Evolutionary conservation across 306 rosid species (phyloP), one percentile per base, ranked within the genome.

Genomic region (Quercus gilva): DNA sequence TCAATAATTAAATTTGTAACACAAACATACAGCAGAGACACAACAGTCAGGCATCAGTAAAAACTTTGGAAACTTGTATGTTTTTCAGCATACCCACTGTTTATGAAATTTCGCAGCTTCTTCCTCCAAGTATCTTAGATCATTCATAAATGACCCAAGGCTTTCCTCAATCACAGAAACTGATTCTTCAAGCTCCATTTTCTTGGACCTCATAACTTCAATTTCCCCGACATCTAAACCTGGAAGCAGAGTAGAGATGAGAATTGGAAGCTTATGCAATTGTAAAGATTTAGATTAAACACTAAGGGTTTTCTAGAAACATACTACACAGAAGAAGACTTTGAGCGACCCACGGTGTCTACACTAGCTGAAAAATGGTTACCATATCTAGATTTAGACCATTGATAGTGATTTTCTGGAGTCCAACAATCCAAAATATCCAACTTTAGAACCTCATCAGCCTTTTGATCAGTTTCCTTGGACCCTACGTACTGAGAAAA

Each of bases 191-290:
- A 86, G 95, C 73, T 92, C 97, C 81, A 13, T 81, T 86, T 80
- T 84, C 78, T 77, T 81, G 68, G 91, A 78, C 69, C 76, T 84
- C 75, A 91, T 84, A 74, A 79, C 84, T 74, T 94, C 99, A 69
- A 90, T 82, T 84, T 91, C 97, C 70, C 91, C 91, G 68, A 63
- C 83, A 81, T 92, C 93, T 74, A 77, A 71, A 85, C 87, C 99
- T 94, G 79, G 78, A 45, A 67, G 83, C 35, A 86, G 6, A 26
- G 45, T 55, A 58, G 58, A 20, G 49, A 55, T 45, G 73, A 53
- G 20, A 33, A 57, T 59, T 68, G 55, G 73, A 28, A 70, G 41
- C 74, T 59, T 60, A 57, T 37, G 65, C 67, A 76, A 71, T 58
- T n/a, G n/a, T n/a, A n/a, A n/a, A n/a, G n/a, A n/a, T n/a, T n/a